These are phyloP conservation scores for Plasmodium cynomolgi DNA, from an alignment of 169 alveolate genomes.

Conservation along the genomic window DNA sequence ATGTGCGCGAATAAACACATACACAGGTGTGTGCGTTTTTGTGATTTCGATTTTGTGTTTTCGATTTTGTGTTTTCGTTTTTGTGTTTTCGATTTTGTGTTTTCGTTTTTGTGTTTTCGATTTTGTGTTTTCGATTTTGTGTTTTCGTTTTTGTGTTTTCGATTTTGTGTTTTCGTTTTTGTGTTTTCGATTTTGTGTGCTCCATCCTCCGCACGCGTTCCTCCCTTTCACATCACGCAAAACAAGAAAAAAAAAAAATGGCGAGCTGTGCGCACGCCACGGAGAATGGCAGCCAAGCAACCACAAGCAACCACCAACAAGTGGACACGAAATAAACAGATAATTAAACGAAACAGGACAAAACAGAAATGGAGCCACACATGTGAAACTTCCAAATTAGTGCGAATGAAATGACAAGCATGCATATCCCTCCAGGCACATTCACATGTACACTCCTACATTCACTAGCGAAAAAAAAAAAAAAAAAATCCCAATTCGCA, in stretches of 20 bases:
- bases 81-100: too few species aligned
- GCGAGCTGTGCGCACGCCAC: background rate
- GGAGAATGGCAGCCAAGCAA: background rate
- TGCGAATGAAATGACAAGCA: background rate
- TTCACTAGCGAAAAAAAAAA: background rate
- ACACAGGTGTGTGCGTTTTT: background rate
- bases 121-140: background rate
- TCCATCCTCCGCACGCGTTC: background rate
- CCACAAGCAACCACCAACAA: background rate
- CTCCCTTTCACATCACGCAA: background rate
- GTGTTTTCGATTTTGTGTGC: background rate
- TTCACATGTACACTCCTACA: background rate
- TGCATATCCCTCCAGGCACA: background rate
- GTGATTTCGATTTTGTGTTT: background rate
- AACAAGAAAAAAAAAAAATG: background rate
- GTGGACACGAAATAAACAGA: background rate
- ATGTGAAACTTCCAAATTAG: background rate
- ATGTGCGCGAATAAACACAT: background rate
- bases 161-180: background rate
- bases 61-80: background rate
- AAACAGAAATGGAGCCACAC: background rate
- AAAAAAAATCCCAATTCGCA: background rate
- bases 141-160: too few species aligned
- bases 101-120: background rate
- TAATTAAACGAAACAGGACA: background rate